Base-by-base conservation (phyloP, 148 eudicot species). In the Camellia lanceoleosa region DNA sequence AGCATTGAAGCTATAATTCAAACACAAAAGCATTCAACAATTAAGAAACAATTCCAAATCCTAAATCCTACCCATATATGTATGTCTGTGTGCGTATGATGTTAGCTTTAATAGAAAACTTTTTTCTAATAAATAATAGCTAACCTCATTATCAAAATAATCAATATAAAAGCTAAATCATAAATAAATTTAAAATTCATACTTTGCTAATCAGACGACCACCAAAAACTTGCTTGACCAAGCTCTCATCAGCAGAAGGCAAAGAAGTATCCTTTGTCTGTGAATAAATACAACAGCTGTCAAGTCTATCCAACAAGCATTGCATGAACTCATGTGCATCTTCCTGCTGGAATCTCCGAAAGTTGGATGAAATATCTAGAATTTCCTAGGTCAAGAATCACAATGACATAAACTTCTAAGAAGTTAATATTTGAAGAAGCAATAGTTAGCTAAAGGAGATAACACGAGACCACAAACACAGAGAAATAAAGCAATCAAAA, bases 321-420 rank as follows among this genome's bases (percentile, higher is more conserved):
- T 90, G 97, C 75, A 95, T 82, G 85, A 91, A 92, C 77, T 93
- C 97, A 81, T 95, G 98, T 61, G 98, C 98, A 90, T 95, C 98
- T 81, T 95, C 98, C 83, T 95, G 97, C 82, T 92, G 93, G 80
- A 79, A 89, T 83, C 93, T 87, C 58, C 73, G 89, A 44, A 95
- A 95, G 78, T 52, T 67, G 15, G 92, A 89, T 41, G 97, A 93
- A 74, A 95, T 82, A 71, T 90, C 99, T 95, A 76, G 44, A 19
- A 71, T 41, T 79, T 80, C 30, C 60, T 42, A 13, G 59, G 96
- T 95, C 83, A 95, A 95, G 90, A 80, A 79, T 78, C 75, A 73
- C 88, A 87, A 78, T 66, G 66, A 5, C 12, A 9, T 9, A 42
- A 74, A n/a, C 51, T 59, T 6, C 6, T 16, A 59, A 74, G 70